A percentile compares a stretch with the other conserved stretches of the same genome.
These are phyloP conservation scores for Narthecium ossifragum DNA, from an alignment of 106 monocot genomes.

Conservation along the genomic window DNA sequence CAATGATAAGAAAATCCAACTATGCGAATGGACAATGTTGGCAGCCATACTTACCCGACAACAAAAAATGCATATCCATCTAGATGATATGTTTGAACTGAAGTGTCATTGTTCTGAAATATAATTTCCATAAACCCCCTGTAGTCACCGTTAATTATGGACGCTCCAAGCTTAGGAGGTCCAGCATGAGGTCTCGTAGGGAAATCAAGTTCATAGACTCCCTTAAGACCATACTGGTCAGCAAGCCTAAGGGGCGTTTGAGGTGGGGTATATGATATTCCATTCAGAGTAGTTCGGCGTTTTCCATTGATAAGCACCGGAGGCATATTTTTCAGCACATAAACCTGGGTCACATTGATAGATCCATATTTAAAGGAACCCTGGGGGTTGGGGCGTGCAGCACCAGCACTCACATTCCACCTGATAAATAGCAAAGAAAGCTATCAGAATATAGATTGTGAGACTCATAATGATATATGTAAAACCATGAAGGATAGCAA, in stretches of 20 bases:
- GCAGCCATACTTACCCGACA: not conserved
- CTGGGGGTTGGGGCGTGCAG: conserved; percentile 9
- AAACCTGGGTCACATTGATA: not conserved
- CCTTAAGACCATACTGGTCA: conserved; percentile 3
- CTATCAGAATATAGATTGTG: no score
- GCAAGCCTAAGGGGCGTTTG: conserved; percentile 2
- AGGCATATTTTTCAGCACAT: conserved; percentile 1
- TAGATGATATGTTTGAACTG: conserved; percentile 3
- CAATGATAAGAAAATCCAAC: no score
- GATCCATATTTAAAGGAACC: conserved; percentile 4
- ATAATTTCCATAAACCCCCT: conserved; percentile 3
- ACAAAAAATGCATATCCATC: conserved; percentile 8
- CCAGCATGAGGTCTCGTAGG: conserved; percentile 1
- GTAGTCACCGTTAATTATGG: conserved; percentile 6
- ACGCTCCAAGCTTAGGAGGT: conserved; percentile 3
- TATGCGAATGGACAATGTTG: not conserved
- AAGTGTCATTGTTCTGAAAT: conserved; percentile 6
- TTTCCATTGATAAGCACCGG: conserved; percentile 6
- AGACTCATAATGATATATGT: no score
- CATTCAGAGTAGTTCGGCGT: conserved; percentile 1
- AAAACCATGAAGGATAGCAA: no score
- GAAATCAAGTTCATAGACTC: conserved; percentile 7
- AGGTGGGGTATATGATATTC: conserved; percentile 7
- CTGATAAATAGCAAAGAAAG: not conserved
- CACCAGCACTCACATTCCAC: conserved; percentile 11